These are phyloP conservation scores for Colletotrichum limetticola DNA, from an alignment of 2,329 filamentous ascomycete genomes.

Conservation along the genomic window DNA sequence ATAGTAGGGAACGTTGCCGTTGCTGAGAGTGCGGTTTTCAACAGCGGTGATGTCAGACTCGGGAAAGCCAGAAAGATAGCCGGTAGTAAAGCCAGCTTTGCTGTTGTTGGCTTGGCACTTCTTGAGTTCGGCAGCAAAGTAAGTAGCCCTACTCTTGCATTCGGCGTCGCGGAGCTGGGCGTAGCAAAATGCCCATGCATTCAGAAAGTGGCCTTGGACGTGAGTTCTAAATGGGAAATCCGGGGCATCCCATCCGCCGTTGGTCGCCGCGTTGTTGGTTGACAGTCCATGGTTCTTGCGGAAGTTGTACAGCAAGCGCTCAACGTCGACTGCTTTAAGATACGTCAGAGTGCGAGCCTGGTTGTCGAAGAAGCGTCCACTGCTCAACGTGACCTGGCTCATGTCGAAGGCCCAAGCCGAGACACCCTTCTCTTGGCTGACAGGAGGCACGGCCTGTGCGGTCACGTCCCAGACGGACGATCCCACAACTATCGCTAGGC, in stretches of 20 bases:
- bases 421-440: conserved; percentile 44
- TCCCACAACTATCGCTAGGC: neutral
- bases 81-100: conserved; percentile 53
- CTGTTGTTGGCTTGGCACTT: conserved; percentile 63
- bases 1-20: conserved; percentile 65
- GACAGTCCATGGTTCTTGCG: conserved; percentile 56
- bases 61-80: conserved; percentile 63
- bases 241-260: conserved; percentile 65
- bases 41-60: conserved; percentile 60
- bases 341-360: conserved; percentile 59
- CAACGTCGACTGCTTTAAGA: conserved; percentile 55
- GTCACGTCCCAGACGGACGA: neutral
- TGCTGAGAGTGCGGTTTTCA: conserved; percentile 54
- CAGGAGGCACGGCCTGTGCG: conserved; percentile 41
- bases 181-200: conserved; percentile 61
- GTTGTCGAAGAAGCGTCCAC: conserved; percentile 54
- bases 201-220: conserved; percentile 61
- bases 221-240: conserved; percentile 64
- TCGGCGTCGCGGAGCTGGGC: conserved; percentile 52
- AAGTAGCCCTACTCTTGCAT: conserved; percentile 56
- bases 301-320: conserved; percentile 61
- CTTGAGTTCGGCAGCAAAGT: conserved; percentile 57
- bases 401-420: conserved; percentile 51
- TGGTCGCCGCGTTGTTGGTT: conserved; percentile 55
- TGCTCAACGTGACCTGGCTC: conserved; percentile 50